Evolutionary conservation across 306 rosid genomes (phyloP), one percentile per base, ranked within the genome.

Genomic region (Quercus mongolica): DNA sequence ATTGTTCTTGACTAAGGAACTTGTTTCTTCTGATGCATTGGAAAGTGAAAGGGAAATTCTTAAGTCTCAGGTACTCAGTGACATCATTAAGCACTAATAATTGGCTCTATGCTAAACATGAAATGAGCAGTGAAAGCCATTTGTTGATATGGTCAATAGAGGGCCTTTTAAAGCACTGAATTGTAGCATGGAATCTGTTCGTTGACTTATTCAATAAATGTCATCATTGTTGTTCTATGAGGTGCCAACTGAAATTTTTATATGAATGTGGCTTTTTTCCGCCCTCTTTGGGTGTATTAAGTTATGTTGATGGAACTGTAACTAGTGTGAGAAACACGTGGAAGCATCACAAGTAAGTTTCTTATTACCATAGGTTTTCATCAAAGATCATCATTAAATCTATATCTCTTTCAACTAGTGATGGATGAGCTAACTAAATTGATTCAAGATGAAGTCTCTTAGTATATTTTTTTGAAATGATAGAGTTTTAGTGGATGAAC

Each of bases 11-110:
- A 88, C 99, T 20, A 94, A 80, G 87, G 97, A 94, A 77, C 94
- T 87, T 44, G 97, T 94, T 76, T 74, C 99, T 79, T 85, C 88
- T n/a, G 92, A 87, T 46, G 92, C 92, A 7, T 81, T 92, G 41
- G 86, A 82, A 70, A 90, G 86, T 77, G 99, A 94, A 81, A 91
- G 92, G 1, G 99, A 92, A 83, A 85, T 94, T 80, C 97, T 94
- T 12, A 90, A 87, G 79, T 92, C 99, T 87, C 97, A 94, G 97
- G 99, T 94, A 84, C 82, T 73, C 73, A 49, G 7, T 79, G 5
- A 73, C 75, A 74, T 74, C 28, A 44, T 62, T 41, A 73, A 52
- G 49, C 54, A 64, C 23, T 71, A 33, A 61, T 26, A 13, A 38
- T 10, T 58, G 71, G 56, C n/a, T 30, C 70, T 41, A 51, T 69